These are phyloP conservation scores for Ceratocystis ficicola DNA, from an alignment of 2,329 filamentous ascomycete genomes.

Conservation along the genomic window DNA sequence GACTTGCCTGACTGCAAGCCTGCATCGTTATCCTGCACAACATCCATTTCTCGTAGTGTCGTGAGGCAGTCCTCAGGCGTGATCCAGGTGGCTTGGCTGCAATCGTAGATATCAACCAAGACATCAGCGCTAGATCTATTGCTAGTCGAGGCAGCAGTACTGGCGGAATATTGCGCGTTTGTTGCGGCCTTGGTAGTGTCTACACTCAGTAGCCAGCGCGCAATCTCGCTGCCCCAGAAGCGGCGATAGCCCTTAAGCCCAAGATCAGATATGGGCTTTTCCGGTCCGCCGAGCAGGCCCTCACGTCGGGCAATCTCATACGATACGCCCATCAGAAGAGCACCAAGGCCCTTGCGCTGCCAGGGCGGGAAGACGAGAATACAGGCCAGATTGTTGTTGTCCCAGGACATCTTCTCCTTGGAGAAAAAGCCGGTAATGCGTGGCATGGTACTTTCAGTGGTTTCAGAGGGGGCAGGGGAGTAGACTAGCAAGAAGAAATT, in stretches of 20 bases:
- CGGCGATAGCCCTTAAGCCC: slow-evolving; percentile 70
- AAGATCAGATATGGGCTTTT: slow-evolving; percentile 82
- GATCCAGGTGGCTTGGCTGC: slow-evolving; percentile 72
- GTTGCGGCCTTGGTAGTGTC: slow-evolving; percentile 24
- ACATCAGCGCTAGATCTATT: slow-evolving; percentile 28
- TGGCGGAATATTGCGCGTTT: slow-evolving; percentile 24
- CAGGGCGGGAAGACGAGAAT: slow-evolving; percentile 93
- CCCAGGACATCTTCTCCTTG: slow-evolving; percentile 98
- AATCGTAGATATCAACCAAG: slow-evolving; percentile 54
- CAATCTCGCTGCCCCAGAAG: slow-evolving; percentile 79
- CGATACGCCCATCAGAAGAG: slow-evolving; percentile 79
- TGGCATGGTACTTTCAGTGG: slow-evolving; percentile 23
- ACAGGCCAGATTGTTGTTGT: slow-evolving; percentile 94
- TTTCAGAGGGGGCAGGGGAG: slow-evolving; percentile 34
- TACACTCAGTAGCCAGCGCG: slow-evolving; percentile 48
- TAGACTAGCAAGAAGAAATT: slow-evolving; percentile 88
- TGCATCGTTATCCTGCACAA: slow-evolving; percentile 48
- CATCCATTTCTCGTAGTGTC: slow-evolving; percentile 67
- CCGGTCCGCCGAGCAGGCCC: slow-evolving; percentile 74
- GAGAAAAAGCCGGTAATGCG: slow-evolving; percentile 90
- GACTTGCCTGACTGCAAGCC: slow-evolving; percentile 27
- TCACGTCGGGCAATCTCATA: slow-evolving; percentile 85
- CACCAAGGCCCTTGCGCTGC: slow-evolving; percentile 79
- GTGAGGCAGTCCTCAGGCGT: slow-evolving; percentile 68
- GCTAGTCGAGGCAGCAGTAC: slow-evolving; percentile 18